These are phyloP conservation scores for Persicaria tinctoria DNA, from an alignment of 148 eudicot species.

Conservation along the genomic window DNA sequence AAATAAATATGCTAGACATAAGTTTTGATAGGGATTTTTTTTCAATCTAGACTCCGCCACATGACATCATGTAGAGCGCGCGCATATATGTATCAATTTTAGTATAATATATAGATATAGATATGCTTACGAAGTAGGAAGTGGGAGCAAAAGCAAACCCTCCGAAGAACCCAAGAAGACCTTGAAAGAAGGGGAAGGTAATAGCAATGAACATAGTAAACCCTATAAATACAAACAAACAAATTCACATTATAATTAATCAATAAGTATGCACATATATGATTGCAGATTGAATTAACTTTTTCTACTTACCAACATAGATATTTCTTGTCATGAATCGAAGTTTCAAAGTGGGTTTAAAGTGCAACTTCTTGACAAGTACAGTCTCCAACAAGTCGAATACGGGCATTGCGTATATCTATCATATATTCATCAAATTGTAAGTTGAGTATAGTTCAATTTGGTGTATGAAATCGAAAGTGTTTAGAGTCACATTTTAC, in stretches of 20 bases:
- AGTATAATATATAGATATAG: background rate
- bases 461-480: background rate
- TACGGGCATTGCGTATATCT: constrained; percentile 63
- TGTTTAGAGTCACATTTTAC: constrained; percentile 10
- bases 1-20: no score
- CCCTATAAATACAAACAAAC: background rate
- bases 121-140: constrained; percentile 1
- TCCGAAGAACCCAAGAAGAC: constrained; percentile 15
- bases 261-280: background rate
- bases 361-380: constrained; percentile 32
- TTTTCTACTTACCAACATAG: constrained; percentile 30
- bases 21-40: no score
- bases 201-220: constrained; percentile 10
- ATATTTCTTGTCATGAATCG: constrained; percentile 26
- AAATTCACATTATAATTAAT: no score
- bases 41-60: no score
- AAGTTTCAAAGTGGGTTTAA: constrained; percentile 22
- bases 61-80: no score
- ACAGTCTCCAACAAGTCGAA: constrained; percentile 59
- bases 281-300: background rate
- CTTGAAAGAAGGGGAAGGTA: constrained; percentile 9
- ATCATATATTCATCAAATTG: background rate
- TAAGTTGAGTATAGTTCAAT: background rate
- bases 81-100: no score
- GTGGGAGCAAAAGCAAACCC: constrained; percentile 14